phyloP scores from a whole-genome alignment of 345 rosid species.

The Brassica carinata region DNA sequence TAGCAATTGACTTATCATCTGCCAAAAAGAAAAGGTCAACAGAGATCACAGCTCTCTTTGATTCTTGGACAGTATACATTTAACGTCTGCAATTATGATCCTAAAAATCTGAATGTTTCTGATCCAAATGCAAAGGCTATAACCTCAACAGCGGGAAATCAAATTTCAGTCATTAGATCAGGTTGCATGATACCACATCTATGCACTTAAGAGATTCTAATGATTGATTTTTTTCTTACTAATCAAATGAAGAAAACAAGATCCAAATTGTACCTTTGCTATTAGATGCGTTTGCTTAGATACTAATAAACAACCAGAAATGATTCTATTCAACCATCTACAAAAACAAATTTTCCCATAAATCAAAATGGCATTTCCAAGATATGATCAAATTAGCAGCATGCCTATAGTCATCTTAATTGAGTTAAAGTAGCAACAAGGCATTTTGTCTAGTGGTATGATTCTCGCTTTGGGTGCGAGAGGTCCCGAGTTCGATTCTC shows the following conservation, averaged over 20 bases:
- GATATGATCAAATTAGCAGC: not conserved
- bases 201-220: not conserved
- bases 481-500: slow-evolving; percentile 83
- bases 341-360: not conserved
- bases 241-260: not conserved
- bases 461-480: slow-evolving; percentile 94
- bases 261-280: not conserved
- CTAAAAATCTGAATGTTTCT: not conserved
- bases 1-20: too few species aligned
- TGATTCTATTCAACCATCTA: not conserved
- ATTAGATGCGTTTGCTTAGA: not conserved
- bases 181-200: not conserved
- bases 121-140: slow-evolving; percentile 17
- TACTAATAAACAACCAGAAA: not conserved
- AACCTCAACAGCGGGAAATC: not conserved
- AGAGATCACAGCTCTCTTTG: not conserved
- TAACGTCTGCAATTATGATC: not conserved
- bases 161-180: not conserved
- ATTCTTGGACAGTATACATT: not conserved
- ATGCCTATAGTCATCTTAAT: not conserved
- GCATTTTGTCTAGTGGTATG: slow-evolving; percentile 92
- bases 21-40: not conserved
- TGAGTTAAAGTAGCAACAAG: slow-evolving; percentile 19
- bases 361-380: not conserved
- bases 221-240: not conserved